A percentile compares a stretch with the other conserved stretches of the same genome.
Conservation (phyloP, 2,329 filamentous ascomycete genomes). For the Colletotrichum tabaci region DNA sequence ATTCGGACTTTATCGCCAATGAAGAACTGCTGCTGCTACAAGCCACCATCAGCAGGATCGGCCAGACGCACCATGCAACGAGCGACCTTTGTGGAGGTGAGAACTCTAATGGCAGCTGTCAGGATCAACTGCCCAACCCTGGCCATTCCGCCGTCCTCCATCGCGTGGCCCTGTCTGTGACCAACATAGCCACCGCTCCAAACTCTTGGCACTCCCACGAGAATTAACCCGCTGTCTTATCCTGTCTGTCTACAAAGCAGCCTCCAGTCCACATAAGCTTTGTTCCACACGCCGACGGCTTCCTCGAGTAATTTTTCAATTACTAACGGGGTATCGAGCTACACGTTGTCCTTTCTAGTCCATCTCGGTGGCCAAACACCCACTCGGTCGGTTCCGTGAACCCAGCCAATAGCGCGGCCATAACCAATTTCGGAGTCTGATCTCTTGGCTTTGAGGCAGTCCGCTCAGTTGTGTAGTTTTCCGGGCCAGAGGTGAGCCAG, state of each 20-base stretch:
- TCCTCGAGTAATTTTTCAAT: not conserved
- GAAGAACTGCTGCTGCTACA: not conserved
- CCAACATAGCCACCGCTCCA: conserved; percentile 14
- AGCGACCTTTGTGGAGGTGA: conserved; percentile 7
- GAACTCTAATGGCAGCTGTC: conserved; percentile 5
- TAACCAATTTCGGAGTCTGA: not conserved
- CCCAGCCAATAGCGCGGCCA: not conserved
- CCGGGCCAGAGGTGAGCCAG: not conserved
- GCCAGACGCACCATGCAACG: conserved; percentile 2
- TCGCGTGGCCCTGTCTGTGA: conserved; percentile 14
- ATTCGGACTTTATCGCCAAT: not conserved
- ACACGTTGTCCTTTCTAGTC: not conserved
- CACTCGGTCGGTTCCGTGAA: not conserved
- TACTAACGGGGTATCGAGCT: not conserved
- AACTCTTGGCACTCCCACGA: not conserved
- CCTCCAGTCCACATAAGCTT: not conserved
- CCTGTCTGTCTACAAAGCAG: not conserved
- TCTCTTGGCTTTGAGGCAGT: not conserved
- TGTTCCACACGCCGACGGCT: not conserved
- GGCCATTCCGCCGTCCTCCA: not conserved
- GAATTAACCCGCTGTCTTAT: not conserved
- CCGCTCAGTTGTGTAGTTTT: not conserved
- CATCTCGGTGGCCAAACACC: not conserved
- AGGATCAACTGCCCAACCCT: not conserved
- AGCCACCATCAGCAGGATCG: not conserved